Evolutionary conservation across 352 stramenopile genomes (phyloP), one percentile per base, ranked within the genome.

Genomic region (Globisporangium ultimum): DNA sequence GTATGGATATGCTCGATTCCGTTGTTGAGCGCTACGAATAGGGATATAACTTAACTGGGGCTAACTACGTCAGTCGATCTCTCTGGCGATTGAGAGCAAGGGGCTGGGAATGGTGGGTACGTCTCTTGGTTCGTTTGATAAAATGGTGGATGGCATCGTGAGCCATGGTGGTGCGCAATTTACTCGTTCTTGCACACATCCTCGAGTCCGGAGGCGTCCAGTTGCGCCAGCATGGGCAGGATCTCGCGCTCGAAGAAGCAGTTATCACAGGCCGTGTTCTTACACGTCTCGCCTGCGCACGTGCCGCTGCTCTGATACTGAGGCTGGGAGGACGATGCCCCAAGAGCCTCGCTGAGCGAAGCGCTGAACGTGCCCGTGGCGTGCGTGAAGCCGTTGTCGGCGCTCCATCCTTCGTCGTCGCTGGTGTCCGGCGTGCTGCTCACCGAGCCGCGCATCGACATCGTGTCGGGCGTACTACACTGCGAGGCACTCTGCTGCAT

Each of bases 201-300:
- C 14, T 14, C 32, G 53, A 58, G 21, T 3, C 49, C 55, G 15
- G 54, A 51, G 28, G 63, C 64, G 48, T 74, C 67, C 9, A 74
- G 28, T 54, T 74, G 67, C 63, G 51, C 56, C 32, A 74, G 64
- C 55, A 74, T 61, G 24, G 67, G 67, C 55, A 74, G 52, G 49
- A 74, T 74, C 56, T 74, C 67, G 17, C 48, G 63, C 63, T 71
- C 63, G 55, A 74, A 74, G 63, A 74, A 74, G 48, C 63, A 60
- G 54, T 58, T 54, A 57, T 70, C 58, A 17, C 58, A 64, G 41
- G 58, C n/a, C 17, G 40, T 28, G 20, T 57, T 45, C 5, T 72
- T 38, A 0, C 43, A 45, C 17, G 12, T 18, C 40, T 18, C 40
- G 12, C 40, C 40, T 10, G 20, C 58, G 57, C 58, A 41, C 43